Percentiles rank a stretch among this genome's conserved stretches.
These are phyloP conservation scores for Strigomonas culicis DNA, from an alignment of 208 protist species.

Conservation along the genomic window DNA sequence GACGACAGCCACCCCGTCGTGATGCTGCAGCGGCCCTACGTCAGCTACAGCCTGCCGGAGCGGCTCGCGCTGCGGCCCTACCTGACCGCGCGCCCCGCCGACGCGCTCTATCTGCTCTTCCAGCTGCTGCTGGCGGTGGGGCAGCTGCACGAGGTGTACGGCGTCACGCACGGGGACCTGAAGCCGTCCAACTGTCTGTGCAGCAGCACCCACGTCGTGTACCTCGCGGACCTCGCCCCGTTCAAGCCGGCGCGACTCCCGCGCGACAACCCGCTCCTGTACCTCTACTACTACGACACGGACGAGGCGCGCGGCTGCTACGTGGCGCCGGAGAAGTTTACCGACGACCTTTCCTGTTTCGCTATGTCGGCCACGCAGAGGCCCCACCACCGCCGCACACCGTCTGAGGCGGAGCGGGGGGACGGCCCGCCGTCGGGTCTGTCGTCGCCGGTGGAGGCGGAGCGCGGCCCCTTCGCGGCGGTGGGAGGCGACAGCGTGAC, in stretches of 20 bases:
- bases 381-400: too few species aligned
- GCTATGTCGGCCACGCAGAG: not conserved
- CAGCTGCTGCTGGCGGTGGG: conserved; percentile 68
- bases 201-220: conserved; percentile 56
- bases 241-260: conserved; percentile 78
- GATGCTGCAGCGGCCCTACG: conserved; percentile 66
- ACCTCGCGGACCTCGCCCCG: conserved; percentile 78
- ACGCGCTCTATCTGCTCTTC: conserved; percentile 59
- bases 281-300: conserved; percentile 89
- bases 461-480: too few species aligned
- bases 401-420: too few species aligned
- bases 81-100: conserved; percentile 19
- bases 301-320: conserved; percentile 78
- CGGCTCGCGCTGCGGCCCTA: conserved; percentile 65
- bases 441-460: too few species aligned
- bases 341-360: conserved; percentile 13
- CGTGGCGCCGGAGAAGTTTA: conserved; percentile 86
- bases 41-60: conserved; percentile 72
- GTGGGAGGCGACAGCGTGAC: too few species aligned
- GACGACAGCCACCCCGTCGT: conserved; percentile 35
- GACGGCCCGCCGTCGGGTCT: too few species aligned
- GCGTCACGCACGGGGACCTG: conserved; percentile 81
- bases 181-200: conserved; percentile 87
- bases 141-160: conserved; percentile 76
- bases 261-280: conserved; percentile 66